A percentile compares a stretch with the other conserved stretches of the same genome.
phyloP scores from a whole-genome alignment of 495 filamentous ascomycete species.

The Coniosporium apollinis region DNA sequence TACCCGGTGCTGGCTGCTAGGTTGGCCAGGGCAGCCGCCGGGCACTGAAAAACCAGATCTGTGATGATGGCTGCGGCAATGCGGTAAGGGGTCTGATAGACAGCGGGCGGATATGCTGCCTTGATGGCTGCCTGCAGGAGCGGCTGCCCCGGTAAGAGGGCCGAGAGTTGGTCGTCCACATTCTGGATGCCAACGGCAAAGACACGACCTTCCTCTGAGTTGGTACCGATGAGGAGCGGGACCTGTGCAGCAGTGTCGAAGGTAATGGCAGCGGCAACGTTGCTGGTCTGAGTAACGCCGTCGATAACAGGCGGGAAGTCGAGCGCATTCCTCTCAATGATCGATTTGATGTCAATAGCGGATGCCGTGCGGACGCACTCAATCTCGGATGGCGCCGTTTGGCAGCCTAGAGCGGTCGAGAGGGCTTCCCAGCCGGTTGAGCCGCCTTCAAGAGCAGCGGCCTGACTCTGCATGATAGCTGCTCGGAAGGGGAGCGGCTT shows the following conservation, averaged over 20 bases:
- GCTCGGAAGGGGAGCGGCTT: slow-evolving; percentile 13
- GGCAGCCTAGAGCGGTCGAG: slow-evolving; percentile 11
- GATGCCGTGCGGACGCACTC: slow-evolving; percentile 11
- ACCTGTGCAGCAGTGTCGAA: slow-evolving; percentile 12
- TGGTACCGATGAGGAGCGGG: slow-evolving; percentile 16
- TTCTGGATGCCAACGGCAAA: slow-evolving; percentile 10
- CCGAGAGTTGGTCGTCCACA: slow-evolving; percentile 7
- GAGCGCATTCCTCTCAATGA: slow-evolving; percentile 12
- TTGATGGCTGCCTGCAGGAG: slow-evolving; percentile 3
- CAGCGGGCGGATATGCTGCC: slow-evolving; percentile 7
- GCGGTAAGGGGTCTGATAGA: slow-evolving; percentile 6
- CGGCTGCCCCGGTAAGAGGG: neutral
- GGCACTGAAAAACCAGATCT: slow-evolving; percentile 9
- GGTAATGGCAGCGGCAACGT: slow-evolving; percentile 7
- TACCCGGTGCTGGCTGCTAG: slow-evolving; percentile 6
- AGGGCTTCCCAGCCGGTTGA: slow-evolving; percentile 8
- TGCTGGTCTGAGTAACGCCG: slow-evolving; percentile 13
- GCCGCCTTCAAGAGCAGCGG: slow-evolving; percentile 5
- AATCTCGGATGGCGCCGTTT: slow-evolving; percentile 5
- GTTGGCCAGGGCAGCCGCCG: slow-evolving; percentile 5
- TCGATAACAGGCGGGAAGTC: slow-evolving; percentile 11
- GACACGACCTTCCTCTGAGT: slow-evolving; percentile 16
- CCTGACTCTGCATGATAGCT: slow-evolving; percentile 10
- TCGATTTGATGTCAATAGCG: slow-evolving; percentile 8
- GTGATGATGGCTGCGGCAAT: slow-evolving; percentile 10